These are phyloP conservation scores for Mercurialis annua DNA, from an alignment of 345 rosid species.

Conservation along the genomic window DNA sequence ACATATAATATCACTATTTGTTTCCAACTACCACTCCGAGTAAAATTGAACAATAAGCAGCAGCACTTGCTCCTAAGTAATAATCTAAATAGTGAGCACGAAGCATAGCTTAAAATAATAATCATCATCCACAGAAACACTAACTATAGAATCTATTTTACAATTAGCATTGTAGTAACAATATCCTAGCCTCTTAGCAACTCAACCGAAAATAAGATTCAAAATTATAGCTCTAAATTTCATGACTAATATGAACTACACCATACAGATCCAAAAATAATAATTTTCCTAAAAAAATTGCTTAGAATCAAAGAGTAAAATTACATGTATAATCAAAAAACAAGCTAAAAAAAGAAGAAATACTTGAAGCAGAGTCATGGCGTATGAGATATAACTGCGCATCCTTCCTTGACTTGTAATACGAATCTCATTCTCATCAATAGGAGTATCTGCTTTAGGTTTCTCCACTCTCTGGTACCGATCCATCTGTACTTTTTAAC, in stretches of 20 bases:
- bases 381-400: conserved; percentile 81
- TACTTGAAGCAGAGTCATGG: conserved; percentile 81
- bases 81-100: neutral
- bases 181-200: neutral
- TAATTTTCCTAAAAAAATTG: too few relatives aligned
- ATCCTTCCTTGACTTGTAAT: conserved; percentile 84
- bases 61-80: neutral
- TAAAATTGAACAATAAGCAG: neutral
- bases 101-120: neutral
- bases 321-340: neutral
- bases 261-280: neutral
- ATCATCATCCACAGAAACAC: neutral
- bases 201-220: neutral
- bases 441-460: conserved; percentile 65
- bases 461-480: conserved; percentile 77
- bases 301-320: too few relatives aligned
- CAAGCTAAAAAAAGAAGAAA: neutral
- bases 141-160: neutral
- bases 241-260: neutral
- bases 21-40: neutral
- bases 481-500: conserved; percentile 60
- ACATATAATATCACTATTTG: neutral
- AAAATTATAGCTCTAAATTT: neutral
- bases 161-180: neutral
- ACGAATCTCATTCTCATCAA: conserved; percentile 88